Evolutionary conservation across 805 yeast genomes (phyloP).

Genomic region (Kodamaea hsintzibuensis): DNA sequence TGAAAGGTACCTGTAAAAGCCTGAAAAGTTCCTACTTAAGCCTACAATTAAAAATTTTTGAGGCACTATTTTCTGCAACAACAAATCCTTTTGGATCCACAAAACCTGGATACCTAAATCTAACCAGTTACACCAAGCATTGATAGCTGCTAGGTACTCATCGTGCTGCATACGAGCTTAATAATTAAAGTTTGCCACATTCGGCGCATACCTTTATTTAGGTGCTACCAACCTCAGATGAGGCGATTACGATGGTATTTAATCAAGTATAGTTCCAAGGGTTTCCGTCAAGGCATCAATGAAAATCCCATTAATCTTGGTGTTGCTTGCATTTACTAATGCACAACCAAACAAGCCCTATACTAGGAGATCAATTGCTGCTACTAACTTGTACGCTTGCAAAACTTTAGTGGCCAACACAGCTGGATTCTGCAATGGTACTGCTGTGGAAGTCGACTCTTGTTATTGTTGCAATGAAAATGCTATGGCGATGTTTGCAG

Average conservation of each 20-base stretch:
- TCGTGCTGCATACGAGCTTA: background rate
- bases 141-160: background rate
- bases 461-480: slow-evolving; percentile 6
- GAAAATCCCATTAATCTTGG: background rate
- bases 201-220: background rate
- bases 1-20: background rate
- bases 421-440: slow-evolving; percentile 3
- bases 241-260: background rate
- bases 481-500: slow-evolving; percentile 5
- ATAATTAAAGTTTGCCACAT: background rate
- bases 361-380: background rate
- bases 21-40: background rate
- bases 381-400: slow-evolving; percentile 5
- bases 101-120: background rate
- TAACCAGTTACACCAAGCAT: background rate
- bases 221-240: background rate
- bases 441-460: background rate
- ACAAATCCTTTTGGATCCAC: background rate
- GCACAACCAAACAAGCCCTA: slow-evolving; percentile 5
- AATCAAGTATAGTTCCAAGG: background rate
- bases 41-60: background rate
- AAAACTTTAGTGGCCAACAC: slow-evolving; percentile 1
- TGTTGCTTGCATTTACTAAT: background rate
- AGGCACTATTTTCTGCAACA: background rate
- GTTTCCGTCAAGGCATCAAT: background rate